Percentiles rank a stretch among this genome's conserved stretches.
Evolutionary conservation across 1,284 basidiomycete genomes (phyloP).

Genomic region (Exobasidium cylindrosporum): DNA sequence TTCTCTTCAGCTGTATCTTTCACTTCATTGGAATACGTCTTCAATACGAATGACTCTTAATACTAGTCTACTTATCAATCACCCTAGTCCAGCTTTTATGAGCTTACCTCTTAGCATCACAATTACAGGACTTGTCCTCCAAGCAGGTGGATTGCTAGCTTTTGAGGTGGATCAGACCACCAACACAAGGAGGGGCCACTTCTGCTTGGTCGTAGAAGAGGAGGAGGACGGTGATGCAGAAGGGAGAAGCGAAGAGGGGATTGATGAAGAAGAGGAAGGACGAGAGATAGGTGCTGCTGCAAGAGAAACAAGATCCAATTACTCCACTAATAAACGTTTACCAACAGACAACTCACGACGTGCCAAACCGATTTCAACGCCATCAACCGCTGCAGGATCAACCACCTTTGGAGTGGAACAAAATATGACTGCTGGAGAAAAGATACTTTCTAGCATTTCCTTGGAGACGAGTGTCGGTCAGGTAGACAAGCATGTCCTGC

Average conservation of each 20-base stretch:
- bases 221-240: conserved; percentile 63
- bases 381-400: neutral
- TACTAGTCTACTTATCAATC: conserved; percentile 93
- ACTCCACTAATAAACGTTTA: neutral
- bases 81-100: conserved; percentile 92
- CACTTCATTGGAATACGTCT: conserved; percentile 41
- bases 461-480: conserved; percentile 97
- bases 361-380: neutral
- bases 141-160: conserved; percentile 81
- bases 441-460: conserved; percentile 81
- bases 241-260: conserved; percentile 65
- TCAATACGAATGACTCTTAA: conserved; percentile 64
- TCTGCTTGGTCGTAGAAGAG: conserved; percentile 81
- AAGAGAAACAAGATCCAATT: too few species aligned
- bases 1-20: conserved; percentile 40
- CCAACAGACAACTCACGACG: conserved; percentile 2
- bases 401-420: conserved; percentile 1
- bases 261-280: conserved; percentile 59
- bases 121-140: conserved; percentile 81
- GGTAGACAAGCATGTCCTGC: conserved; percentile 88
- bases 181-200: conserved; percentile 64
- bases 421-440: conserved; percentile 62
- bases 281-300: neutral
- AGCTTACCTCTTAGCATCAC: conserved; percentile 86
- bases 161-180: conserved; percentile 73